phyloP scores from a whole-genome alignment of 176 grass and related monocot species.

The Avena sativa region DNA sequence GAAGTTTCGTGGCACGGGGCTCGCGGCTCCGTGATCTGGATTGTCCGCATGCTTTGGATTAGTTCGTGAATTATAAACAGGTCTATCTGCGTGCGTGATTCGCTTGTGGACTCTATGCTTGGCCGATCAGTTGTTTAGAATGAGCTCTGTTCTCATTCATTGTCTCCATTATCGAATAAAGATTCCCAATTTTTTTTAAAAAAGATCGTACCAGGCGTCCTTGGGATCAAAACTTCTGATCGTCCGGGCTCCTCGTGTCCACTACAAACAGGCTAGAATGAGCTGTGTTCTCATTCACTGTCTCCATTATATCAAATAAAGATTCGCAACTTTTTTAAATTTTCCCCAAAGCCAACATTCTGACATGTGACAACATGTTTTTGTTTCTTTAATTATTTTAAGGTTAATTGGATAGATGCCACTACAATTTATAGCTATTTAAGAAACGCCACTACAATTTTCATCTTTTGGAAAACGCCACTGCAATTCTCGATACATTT shows the following conservation, averaged over 20 bases:
- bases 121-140: not conserved
- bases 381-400: not conserved
- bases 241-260: too few species aligned
- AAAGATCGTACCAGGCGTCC: too few species aligned
- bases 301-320: not conserved
- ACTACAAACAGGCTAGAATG: not conserved
- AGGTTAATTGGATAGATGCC: too few species aligned
- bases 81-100: not conserved
- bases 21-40: not conserved
- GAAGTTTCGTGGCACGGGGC: conserved; percentile 34
- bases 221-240: too few species aligned
- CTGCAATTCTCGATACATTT: too few species aligned
- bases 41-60: not conserved
- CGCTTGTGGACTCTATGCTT: not conserved
- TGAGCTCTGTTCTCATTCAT: not conserved
- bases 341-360: not conserved
- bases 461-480: too few species aligned
- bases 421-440: too few species aligned
- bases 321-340: not conserved
- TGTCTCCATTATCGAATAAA: not conserved
- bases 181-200: not conserved
- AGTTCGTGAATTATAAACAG: not conserved
- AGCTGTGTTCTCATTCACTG: not conserved
- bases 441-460: too few species aligned
- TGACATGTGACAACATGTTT: not conserved